A percentile compares a stretch with the other conserved stretches of the same genome.
phyloP scores from a whole-genome alignment of 345 rosid species.

The Draba incana region DNA sequence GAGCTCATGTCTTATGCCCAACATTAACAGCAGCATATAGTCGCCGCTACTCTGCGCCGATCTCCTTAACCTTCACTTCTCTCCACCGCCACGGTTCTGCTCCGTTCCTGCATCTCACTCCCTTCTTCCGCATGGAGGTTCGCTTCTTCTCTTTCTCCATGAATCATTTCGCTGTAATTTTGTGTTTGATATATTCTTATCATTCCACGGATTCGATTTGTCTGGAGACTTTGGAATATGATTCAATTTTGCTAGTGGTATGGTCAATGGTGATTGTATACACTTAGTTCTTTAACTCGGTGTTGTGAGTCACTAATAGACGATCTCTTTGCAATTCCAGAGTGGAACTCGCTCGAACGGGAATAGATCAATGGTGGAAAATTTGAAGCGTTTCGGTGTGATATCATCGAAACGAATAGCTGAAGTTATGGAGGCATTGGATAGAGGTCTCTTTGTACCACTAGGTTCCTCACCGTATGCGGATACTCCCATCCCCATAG shows the following conservation, averaged over 20 bases:
- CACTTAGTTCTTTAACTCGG: no score
- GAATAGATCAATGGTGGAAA: slow-evolving; percentile 74
- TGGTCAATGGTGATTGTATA: no score
- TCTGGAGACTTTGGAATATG: slow-evolving; percentile 24
- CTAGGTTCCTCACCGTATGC: slow-evolving; percentile 67
- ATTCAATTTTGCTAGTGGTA: slow-evolving; percentile 15
- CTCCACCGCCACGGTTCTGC: slow-evolving; percentile 37
- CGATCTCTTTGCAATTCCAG: slow-evolving; percentile 45
- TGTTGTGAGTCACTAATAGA: no score
- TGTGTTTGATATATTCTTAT: slow-evolving; percentile 29
- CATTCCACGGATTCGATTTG: slow-evolving; percentile 15
- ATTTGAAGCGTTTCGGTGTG: slow-evolving; percentile 65
- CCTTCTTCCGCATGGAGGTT: slow-evolving; percentile 73
- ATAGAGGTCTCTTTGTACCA: slow-evolving; percentile 84
- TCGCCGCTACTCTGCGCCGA: slow-evolving; percentile 48
- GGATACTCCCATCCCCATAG: slow-evolving; percentile 86
- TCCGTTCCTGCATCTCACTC: slow-evolving; percentile 22
- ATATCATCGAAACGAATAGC: slow-evolving; percentile 65
- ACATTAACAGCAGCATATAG: slow-evolving; percentile 46
- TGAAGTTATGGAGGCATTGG: slow-evolving; percentile 82
- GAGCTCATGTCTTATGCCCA: slow-evolving; percentile 36
- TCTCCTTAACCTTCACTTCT: slow-evolving; percentile 36
- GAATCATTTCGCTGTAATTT: not conserved
- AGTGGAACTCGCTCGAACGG: slow-evolving; percentile 52
- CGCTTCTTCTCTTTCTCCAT: slow-evolving; percentile 5